phyloP scores from a whole-genome alignment of 2,329 filamentous ascomycete genomes.

The Niveomyces coronatus region DNA sequence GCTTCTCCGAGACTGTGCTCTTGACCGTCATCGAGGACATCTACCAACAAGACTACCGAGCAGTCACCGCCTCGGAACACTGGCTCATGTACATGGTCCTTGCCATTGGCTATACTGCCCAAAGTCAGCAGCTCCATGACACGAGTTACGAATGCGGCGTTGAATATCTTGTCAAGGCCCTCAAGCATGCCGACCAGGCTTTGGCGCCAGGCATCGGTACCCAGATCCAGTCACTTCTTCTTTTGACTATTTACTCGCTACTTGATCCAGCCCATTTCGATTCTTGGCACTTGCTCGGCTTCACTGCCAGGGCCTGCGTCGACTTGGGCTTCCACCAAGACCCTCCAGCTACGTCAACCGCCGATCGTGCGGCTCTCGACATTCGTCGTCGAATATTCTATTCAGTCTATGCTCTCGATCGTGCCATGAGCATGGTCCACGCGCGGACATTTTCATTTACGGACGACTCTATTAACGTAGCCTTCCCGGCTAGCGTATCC shows the following conservation, averaged over 20 bases:
- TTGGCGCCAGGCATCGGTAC: conserved; percentile 74
- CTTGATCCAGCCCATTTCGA: conserved; percentile 87
- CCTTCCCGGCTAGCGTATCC: conserved; percentile 48
- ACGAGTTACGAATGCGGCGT: conserved; percentile 49
- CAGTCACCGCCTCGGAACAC: conserved; percentile 59
- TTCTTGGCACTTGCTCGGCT: conserved; percentile 87
- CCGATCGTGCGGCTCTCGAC: conserved; percentile 61
- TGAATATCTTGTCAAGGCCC: conserved; percentile 49
- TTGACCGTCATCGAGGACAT: conserved; percentile 72
- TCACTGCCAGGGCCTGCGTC: conserved; percentile 75
- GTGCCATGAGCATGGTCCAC: conserved; percentile 80
- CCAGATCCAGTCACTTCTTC: conserved; percentile 77
- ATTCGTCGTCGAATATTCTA: conserved; percentile 77
- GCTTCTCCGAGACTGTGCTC: conserved; percentile 70
- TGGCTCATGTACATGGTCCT: conserved; percentile 87
- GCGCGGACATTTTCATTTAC: conserved; percentile 87
- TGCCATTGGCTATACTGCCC: conserved; percentile 66
- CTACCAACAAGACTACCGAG: conserved; percentile 58
- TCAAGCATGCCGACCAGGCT: conserved; percentile 71
- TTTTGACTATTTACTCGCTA: conserved; percentile 83
- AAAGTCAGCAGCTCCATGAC: conserved; percentile 60
- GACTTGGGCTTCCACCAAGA: conserved; percentile 93
- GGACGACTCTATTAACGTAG: conserved; percentile 75
- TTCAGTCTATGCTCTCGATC: conserved; percentile 81
- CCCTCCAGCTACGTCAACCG: conserved; percentile 58